These are phyloP conservation scores for Lentinula guzmanii DNA, from an alignment of 768 basidiomycete species.

Conservation along the genomic window DNA sequence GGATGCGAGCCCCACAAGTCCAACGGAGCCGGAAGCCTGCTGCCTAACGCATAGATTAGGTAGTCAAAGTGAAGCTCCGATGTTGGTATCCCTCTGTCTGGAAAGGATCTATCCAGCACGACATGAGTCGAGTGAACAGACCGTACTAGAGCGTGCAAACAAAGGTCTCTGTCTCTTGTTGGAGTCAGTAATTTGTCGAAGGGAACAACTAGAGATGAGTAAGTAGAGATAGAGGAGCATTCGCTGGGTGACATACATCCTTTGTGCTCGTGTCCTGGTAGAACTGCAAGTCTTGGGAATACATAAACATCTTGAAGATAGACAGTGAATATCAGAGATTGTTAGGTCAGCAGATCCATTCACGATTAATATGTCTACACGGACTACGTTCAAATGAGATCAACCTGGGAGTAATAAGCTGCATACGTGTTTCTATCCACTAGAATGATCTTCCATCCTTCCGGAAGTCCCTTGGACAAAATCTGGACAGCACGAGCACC, in stretches of 20 bases:
- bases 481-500: slow-evolving; percentile 45
- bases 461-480: slow-evolving; percentile 41
- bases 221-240: neutral
- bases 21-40: slow-evolving; percentile 47
- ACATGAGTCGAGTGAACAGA: slow-evolving; percentile 24
- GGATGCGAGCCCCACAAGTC: slow-evolving; percentile 40
- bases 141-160: neutral
- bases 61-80: slow-evolving; percentile 45
- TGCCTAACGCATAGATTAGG: slow-evolving; percentile 56
- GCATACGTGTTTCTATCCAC: slow-evolving; percentile 57
- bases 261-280: slow-evolving; percentile 60
- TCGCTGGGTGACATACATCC: slow-evolving; percentile 35
- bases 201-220: slow-evolving; percentile 38
- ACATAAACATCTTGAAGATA: slow-evolving; percentile 44
- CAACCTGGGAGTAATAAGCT: neutral
- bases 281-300: slow-evolving; percentile 50
- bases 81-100: slow-evolving; percentile 34
- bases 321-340: neutral
- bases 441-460: slow-evolving; percentile 48
- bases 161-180: neutral
- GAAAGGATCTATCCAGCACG: slow-evolving; percentile 41
- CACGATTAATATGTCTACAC: slow-evolving; percentile 43
- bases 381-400: neutral
- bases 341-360: slow-evolving; percentile 8
- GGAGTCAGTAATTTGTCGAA: slow-evolving; percentile 33